These are phyloP conservation scores for Pseudisothecium myosuroides DNA, from an alignment of 225 moss, liverwort and hornwort species.

Conservation along the genomic window DNA sequence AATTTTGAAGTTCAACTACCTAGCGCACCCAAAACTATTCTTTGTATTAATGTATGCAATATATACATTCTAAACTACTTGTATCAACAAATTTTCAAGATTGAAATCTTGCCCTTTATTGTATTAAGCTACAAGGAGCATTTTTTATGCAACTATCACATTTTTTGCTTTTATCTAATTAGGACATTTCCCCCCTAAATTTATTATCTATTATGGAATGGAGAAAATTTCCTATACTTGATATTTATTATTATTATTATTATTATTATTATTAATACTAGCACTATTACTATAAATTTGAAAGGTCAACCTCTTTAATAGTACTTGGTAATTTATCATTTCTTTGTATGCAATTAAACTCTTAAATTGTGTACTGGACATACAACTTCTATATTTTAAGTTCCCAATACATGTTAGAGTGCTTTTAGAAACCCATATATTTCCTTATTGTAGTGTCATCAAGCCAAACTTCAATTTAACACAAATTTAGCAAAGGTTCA, in stretches of 20 bases:
- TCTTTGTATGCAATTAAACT: neutral
- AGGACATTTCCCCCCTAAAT: neutral
- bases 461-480: neutral
- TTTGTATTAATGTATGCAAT: neutral
- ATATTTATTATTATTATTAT: neutral
- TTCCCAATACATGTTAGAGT: neutral
- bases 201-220: neutral
- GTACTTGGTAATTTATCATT: accelerated
- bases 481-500: neutral
- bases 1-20: neutral
- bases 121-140: neutral
- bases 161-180: neutral
- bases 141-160: neutral
- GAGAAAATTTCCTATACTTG: accelerated
- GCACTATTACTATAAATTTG: neutral
- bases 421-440: neutral
- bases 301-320: neutral
- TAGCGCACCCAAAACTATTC: accelerated
- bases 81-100: neutral
- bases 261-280: too few relatives aligned
- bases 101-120: neutral
- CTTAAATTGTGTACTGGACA: accelerated
- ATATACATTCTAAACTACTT: neutral
- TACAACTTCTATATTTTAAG: neutral
- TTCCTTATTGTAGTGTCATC: neutral